Percentiles rank a stretch among this genome's conserved stretches.
Evolutionary conservation across 345 rosid species (phyloP).

Genomic region (Eutrema heterophyllum): DNA sequence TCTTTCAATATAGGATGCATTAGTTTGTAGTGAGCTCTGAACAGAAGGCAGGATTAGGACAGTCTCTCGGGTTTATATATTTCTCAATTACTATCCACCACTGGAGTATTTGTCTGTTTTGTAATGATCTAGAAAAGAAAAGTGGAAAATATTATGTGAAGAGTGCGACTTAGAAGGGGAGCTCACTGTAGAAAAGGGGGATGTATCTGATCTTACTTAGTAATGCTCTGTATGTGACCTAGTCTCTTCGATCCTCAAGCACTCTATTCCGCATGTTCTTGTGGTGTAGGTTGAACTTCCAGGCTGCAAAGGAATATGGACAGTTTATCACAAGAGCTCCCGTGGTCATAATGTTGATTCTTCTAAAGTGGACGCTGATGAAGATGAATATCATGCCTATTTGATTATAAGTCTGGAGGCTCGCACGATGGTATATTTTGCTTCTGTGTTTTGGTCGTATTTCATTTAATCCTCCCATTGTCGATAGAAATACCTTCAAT

Average conservation of each 20-base stretch:
- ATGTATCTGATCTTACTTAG: slow-evolving; percentile 9
- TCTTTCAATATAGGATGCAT: slow-evolving; percentile 1
- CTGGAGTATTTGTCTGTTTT: neutral
- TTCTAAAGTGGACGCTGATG: slow-evolving; percentile 55
- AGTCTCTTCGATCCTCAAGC: slow-evolving; percentile 9
- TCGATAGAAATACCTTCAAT: slow-evolving; percentile 11
- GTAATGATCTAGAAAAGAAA: slow-evolving; percentile 8
- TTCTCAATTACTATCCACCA: neutral
- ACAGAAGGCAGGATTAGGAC: slow-evolving; percentile 7
- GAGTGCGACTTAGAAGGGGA: neutral
- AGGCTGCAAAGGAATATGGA: slow-evolving; percentile 99
- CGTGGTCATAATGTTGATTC: slow-evolving; percentile 67
- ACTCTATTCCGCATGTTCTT: slow-evolving; percentile 10
- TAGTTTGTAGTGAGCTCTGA: slow-evolving; percentile 14
- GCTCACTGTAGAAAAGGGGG: neutral
- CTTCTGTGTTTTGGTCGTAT: slow-evolving; percentile 4
- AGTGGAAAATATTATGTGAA: neutral
- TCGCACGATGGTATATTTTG: slow-evolving; percentile 75
- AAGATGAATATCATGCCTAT: slow-evolving; percentile 97
- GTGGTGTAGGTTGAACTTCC: slow-evolving; percentile 81
- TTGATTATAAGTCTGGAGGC: slow-evolving; percentile 93
- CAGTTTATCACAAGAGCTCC: slow-evolving; percentile 90
- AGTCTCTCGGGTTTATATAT: slow-evolving; percentile 6
- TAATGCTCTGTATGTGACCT: neutral
- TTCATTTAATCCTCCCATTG: neutral